Conservation (phyloP, 768 basidiomycete species). For the Lactarius vividus region DNA sequence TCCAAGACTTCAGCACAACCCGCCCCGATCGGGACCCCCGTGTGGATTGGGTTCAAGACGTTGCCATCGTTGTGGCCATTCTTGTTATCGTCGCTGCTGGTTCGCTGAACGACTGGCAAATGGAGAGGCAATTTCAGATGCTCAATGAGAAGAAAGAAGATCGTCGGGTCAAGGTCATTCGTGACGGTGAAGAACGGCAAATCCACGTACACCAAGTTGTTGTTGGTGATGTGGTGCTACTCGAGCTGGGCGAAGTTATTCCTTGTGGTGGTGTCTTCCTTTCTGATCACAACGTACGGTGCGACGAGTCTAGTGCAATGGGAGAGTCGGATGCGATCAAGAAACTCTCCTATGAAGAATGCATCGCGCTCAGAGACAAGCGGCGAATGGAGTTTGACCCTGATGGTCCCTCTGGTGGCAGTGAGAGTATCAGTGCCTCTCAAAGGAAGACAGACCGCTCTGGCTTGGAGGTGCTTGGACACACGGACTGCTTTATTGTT, state of each 20-base stretch:
- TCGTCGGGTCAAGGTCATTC: slow-evolving; percentile 72
- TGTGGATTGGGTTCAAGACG: slow-evolving; percentile 93
- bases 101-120: slow-evolving; percentile 97
- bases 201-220: slow-evolving; percentile 69
- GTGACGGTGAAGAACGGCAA: slow-evolving; percentile 32
- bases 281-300: slow-evolving; percentile 87
- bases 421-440: slow-evolving; percentile 20
- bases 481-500: slow-evolving; percentile 89
- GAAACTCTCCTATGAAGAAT: slow-evolving; percentile 78
- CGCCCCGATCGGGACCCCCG: slow-evolving; percentile 59
- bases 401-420: slow-evolving; percentile 1
- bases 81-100: slow-evolving; percentile 83
- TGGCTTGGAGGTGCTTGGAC: slow-evolving; percentile 39
- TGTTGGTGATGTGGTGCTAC: slow-evolving; percentile 87
- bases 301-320: slow-evolving; percentile 95
- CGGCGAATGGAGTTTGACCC: slow-evolving; percentile 22
- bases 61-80: slow-evolving; percentile 75
- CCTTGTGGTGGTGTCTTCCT: slow-evolving; percentile 97
- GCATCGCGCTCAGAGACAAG: slow-evolving; percentile 48
- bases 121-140: slow-evolving; percentile 92
- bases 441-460: slow-evolving; percentile 19
- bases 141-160: slow-evolving; percentile 97
- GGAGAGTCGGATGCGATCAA: slow-evolving; percentile 96
- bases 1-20: slow-evolving; percentile 83
- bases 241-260: slow-evolving; percentile 94